phyloP scores from a whole-genome alignment of 371 early-diverging fungal genomes.

The Actinomucor elegans region DNA sequence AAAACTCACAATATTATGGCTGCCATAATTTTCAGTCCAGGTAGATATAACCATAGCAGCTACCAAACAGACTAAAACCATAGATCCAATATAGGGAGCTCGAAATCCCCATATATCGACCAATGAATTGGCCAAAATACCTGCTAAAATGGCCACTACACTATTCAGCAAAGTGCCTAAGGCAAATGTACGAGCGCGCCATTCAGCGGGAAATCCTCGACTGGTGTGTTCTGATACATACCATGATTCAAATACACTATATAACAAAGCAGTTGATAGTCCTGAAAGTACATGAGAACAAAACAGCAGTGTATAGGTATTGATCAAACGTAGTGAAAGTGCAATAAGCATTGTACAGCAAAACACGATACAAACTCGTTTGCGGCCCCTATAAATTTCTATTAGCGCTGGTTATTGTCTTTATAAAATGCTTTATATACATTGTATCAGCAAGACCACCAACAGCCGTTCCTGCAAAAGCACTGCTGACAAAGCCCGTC shows the following conservation, averaged over 20 bases:
- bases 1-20: constrained; percentile 23
- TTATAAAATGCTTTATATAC: constrained; percentile 36
- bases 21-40: constrained; percentile 80
- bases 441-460: constrained; percentile 74
- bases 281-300: constrained; percentile 71
- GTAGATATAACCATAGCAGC: constrained; percentile 45
- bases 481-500: constrained; percentile 73
- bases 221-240: constrained; percentile 72
- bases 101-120: constrained; percentile 57
- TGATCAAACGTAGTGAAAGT: constrained; percentile 57
- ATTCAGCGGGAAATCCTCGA: constrained; percentile 54
- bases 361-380: constrained; percentile 61
- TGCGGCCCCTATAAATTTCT: constrained; percentile 59
- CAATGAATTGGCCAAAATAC: constrained; percentile 62
- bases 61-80: constrained; percentile 48
- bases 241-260: constrained; percentile 83
- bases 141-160: constrained; percentile 70
- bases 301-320: constrained; percentile 53
- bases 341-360: constrained; percentile 58
- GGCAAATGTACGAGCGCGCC: constrained; percentile 71
- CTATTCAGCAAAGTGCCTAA: constrained; percentile 71
- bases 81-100: constrained; percentile 65
- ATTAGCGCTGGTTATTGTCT: constrained; percentile 6
- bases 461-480: constrained; percentile 71
- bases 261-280: constrained; percentile 66